Evolutionary conservation across 2,329 filamentous ascomycete genomes (phyloP), one percentile per base, ranked within the genome.

Genomic region (Ascosphaera apis): DNA sequence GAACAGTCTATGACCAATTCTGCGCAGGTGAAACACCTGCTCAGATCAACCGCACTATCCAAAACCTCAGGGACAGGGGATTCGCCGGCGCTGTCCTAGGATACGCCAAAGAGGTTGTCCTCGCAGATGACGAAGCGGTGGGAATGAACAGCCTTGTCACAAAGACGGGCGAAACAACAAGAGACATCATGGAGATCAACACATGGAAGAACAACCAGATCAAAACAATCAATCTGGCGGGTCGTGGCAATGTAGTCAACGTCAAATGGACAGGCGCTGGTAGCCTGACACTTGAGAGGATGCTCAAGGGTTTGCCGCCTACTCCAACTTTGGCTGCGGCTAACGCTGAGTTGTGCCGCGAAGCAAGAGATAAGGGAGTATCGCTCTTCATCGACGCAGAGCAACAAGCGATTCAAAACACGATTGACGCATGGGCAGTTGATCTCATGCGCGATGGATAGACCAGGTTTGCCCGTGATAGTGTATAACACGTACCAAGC

Each of bases 1-100:
- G 73, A 49, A 91, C 81, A 0, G 83, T 92, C 47, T 92, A 92
- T 52, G 72, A 73, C 16, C 84, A 93, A 48, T 93, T 91, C 55
- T 93, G 84, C 53, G 81, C 80, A 0, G 84, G 84, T 18, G 77
- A 83, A 55, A 76, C 69, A 34, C 62, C 66, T 0, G 47, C 52
- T 1, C 79, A 92, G 53, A 76, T 91, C 2, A 60, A 62, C 31
- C 55, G 52, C 19, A 83, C 76, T 0, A 68, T 82, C 19, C 50
- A 63, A 1, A 60, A 64, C 2, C 62, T 91, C 7, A 79, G 81
- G 53, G 53, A 61, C 21, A 71, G 86, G 32, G 84, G 84, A 1
- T 91, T 81, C 50, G 69, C 68, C 16, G 84, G 83, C 9, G 78
- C 91, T 4, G 82, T 92, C 37, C 63, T 92, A 33, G 74, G 79